Conservation (phyloP, 2,329 filamentous ascomycete genomes). For the Aciculosporium take region DNA sequence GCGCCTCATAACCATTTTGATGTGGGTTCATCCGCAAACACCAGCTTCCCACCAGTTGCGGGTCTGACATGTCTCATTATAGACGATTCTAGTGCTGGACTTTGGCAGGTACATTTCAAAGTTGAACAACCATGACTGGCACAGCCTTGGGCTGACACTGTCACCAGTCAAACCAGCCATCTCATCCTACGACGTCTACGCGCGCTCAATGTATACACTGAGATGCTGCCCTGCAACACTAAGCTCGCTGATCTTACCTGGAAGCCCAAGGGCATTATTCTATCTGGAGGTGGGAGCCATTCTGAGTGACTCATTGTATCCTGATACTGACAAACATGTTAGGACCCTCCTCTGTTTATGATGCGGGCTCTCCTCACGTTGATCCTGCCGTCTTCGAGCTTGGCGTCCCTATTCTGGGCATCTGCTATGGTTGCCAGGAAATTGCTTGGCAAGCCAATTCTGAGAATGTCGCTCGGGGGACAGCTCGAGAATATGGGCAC, state of each 20-base stretch:
- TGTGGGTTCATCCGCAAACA: background rate
- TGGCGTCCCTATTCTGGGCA: slow-evolving; percentile 21
- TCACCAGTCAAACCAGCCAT: slow-evolving; percentile 39
- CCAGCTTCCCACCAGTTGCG: background rate
- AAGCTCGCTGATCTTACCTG: slow-evolving; percentile 63
- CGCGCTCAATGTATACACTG: slow-evolving; percentile 45
- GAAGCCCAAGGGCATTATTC: slow-evolving; percentile 71
- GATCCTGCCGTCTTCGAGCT: slow-evolving; percentile 45
- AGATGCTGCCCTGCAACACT: slow-evolving; percentile 77
- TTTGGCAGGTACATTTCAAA: slow-evolving; percentile 28
- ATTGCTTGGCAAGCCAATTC: slow-evolving; percentile 51
- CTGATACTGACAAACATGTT: background rate
- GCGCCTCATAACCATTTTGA: slow-evolving; percentile 9
- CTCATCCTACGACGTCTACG: slow-evolving; percentile 60
- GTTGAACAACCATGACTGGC: background rate
- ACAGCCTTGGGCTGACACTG: background rate
- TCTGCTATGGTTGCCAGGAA: slow-evolving; percentile 39
- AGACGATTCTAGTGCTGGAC: slow-evolving; percentile 58
- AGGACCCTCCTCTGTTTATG: slow-evolving; percentile 62
- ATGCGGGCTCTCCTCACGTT: slow-evolving; percentile 53
- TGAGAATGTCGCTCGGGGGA: slow-evolving; percentile 37
- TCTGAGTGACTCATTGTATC: slow-evolving; percentile 4
- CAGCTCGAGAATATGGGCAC: slow-evolving; percentile 31
- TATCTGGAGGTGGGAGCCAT: slow-evolving; percentile 22
- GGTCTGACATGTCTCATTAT: background rate